These are phyloP conservation scores for Podospora appendiculata DNA, from an alignment of 495 filamentous ascomycete genomes.

Conservation along the genomic window DNA sequence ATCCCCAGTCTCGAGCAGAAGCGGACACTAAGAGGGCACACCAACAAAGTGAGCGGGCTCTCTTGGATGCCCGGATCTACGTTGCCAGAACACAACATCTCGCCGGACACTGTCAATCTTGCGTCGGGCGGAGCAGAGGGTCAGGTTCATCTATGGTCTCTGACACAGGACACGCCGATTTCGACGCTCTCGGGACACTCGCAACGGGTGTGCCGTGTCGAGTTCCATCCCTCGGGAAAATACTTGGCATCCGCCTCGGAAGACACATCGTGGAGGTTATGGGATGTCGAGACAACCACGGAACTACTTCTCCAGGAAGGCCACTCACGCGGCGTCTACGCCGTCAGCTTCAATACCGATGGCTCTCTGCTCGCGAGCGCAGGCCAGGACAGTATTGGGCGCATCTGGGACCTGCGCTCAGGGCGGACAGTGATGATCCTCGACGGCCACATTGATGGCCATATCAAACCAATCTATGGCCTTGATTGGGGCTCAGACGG, in stretches of 20 bases:
- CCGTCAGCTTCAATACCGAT: conserved; percentile 81
- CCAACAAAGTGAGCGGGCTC: conserved; percentile 79
- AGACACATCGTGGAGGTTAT: conserved; percentile 94
- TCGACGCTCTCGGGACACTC: conserved; percentile 79
- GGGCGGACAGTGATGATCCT: conserved; percentile 94
- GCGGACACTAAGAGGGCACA: conserved; percentile 69
- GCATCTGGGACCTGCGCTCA: conserved; percentile 94
- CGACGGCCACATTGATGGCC: conserved; percentile 71
- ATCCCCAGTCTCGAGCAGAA: conserved; percentile 77
- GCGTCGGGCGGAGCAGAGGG: conserved; percentile 90
- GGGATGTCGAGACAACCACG: conserved; percentile 80
- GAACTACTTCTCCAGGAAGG: conserved; percentile 91
- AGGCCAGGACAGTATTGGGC: conserved; percentile 86
- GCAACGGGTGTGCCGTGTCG: conserved; percentile 80
- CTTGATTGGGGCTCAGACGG: conserved; percentile 91
- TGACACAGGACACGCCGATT: conserved; percentile 73
- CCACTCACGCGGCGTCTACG: conserved; percentile 85
- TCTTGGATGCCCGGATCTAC: conserved; percentile 87
- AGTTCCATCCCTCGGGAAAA: conserved; percentile 87
- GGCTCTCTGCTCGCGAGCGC: conserved; percentile 85
- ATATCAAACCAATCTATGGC: conserved; percentile 87
- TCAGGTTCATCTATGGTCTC: conserved; percentile 82
- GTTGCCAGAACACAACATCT: conserved; percentile 57
- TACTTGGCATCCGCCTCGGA: conserved; percentile 91
- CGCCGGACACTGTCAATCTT: conserved; percentile 68